Conservation (phyloP, 495 filamentous ascomycete genomes). For the Penicillium taxi region DNA sequence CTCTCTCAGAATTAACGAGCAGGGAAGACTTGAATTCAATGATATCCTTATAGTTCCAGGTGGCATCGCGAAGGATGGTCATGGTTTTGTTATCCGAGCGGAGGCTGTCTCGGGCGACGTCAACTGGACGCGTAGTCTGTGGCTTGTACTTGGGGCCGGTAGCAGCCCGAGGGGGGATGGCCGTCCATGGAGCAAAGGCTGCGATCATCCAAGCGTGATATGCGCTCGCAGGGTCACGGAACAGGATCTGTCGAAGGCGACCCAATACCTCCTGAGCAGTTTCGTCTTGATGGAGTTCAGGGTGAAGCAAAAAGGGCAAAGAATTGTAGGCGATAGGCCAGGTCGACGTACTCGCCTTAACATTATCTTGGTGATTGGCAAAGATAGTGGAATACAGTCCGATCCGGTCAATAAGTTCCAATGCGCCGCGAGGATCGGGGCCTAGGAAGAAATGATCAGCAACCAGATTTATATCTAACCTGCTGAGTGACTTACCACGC, state of each 20-base stretch:
- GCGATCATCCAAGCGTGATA: slow-evolving; percentile 72
- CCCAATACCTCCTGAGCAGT: slow-evolving; percentile 7
- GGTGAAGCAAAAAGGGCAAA: slow-evolving; percentile 24
- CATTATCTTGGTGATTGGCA: slow-evolving; percentile 38
- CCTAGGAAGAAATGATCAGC: slow-evolving; percentile 33
- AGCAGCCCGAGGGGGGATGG: slow-evolving; percentile 37
- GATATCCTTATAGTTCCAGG: slow-evolving; percentile 52
- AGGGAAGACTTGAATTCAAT: slow-evolving; percentile 46
- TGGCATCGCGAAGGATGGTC: slow-evolving; percentile 56
- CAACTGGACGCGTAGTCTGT: slow-evolving; percentile 44
- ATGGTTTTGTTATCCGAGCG: slow-evolving; percentile 66
- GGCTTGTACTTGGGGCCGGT: slow-evolving; percentile 37
- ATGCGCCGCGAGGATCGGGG: slow-evolving; percentile 56
- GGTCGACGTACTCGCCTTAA: slow-evolving; percentile 37
- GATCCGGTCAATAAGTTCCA: slow-evolving; percentile 67
- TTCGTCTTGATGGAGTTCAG: slow-evolving; percentile 7
- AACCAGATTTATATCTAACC: neutral
- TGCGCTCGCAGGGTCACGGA: slow-evolving; percentile 49
- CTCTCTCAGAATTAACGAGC: slow-evolving; percentile 16
- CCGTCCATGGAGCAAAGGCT: slow-evolving; percentile 68
- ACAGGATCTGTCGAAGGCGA: slow-evolving; percentile 40
- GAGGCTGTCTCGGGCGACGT: slow-evolving; percentile 67
- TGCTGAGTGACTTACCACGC: slow-evolving; percentile 44
- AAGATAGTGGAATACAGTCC: slow-evolving; percentile 77
- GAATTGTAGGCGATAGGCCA: slow-evolving; percentile 37